Evolutionary conservation across 352 stramenopile species (phyloP).

Genomic region (Phytophthora ohioensis): DNA sequence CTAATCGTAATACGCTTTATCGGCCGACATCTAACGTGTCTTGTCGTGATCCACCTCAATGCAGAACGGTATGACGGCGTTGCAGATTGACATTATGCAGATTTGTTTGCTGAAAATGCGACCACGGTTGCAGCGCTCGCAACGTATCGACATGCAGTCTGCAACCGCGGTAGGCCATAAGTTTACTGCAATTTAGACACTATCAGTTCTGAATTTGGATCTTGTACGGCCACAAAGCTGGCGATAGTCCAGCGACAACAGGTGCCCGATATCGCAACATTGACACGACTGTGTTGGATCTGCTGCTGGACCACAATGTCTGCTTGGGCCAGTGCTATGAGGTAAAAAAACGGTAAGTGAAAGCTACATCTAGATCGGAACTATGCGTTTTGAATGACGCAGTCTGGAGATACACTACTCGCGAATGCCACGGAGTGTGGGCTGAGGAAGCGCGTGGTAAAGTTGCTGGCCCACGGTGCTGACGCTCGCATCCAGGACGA

Average conservation of each 20-base stretch:
- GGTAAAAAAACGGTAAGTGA: not conserved
- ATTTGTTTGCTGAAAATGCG: constrained; percentile 56
- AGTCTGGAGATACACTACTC: constrained; percentile 45
- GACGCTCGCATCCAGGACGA: constrained; percentile 33
- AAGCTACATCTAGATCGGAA: not conserved
- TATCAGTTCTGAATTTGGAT: not conserved
- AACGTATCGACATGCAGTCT: constrained; percentile 44
- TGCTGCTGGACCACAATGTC: constrained; percentile 42
- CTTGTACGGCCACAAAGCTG: not conserved
- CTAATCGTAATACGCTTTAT: no score
- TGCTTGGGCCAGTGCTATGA: constrained; percentile 37
- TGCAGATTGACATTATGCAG: constrained; percentile 52
- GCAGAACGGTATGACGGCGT: constrained; percentile 46
- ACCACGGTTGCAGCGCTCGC: constrained; percentile 38
- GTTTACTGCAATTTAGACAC: not conserved
- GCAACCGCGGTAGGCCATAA: constrained; percentile 34
- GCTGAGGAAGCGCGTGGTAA: constrained; percentile 53
- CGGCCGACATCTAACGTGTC: no score
- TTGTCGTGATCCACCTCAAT: no score
- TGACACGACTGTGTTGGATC: constrained; percentile 45
- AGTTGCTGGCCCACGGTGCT: constrained; percentile 41
- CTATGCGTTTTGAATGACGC: not conserved
- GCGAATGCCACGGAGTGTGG: constrained; percentile 44
- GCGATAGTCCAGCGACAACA: constrained; percentile 38
- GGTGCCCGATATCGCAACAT: constrained; percentile 46